Evolutionary conservation across 176 grass and related monocot species (phyloP), one percentile per base, ranked within the genome.

Genomic region (Oryza glumipatula): DNA sequence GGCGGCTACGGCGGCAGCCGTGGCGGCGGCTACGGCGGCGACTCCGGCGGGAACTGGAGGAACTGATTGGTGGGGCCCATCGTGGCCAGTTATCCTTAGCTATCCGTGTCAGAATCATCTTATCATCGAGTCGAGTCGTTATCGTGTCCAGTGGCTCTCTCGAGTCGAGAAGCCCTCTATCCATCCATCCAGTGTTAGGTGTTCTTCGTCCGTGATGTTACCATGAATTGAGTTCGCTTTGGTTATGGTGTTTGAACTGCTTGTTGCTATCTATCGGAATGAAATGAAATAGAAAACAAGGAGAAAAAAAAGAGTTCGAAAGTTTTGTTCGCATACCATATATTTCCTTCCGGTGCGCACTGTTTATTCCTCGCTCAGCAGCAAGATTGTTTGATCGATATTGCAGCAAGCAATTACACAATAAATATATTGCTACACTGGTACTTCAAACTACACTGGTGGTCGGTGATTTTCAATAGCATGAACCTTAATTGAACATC

Each of bases 1-100:
- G 8, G 41, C 41, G 82, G 77, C 8, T 52, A 65, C 28, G 9
- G 23, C 3, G 74, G 81, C 11, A 22, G 51, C 6, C 23, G 76
- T 10, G 35, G 51, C 32, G 56, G 67, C 3, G 63, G 86, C 61
- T 61, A 72, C 81, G 74, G 83, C n/a, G 90, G 86, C 9, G 80
- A 10, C 68, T 85, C 87, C 60, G 92, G 80, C 2, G 73, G 84
- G 72, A 90, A 58, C 84, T 94, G 92, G 93, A 92, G 93, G 93
- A 72, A 73, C 79, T 94, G 86, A 94, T 69, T 4, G 76, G 84
- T 80, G 80, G 88, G 43, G 80, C 43, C 70, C 17, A 16, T 26
- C 3, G 67, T 16, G 76, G 80, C 76, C 63, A 80, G 80, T 80
- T 90, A 90, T 78, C 88, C 35, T 86, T 86, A 77, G 43, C 24